These are phyloP conservation scores for Trifolium pratense DNA, from an alignment of 306 rosid genomes.

Conservation along the genomic window DNA sequence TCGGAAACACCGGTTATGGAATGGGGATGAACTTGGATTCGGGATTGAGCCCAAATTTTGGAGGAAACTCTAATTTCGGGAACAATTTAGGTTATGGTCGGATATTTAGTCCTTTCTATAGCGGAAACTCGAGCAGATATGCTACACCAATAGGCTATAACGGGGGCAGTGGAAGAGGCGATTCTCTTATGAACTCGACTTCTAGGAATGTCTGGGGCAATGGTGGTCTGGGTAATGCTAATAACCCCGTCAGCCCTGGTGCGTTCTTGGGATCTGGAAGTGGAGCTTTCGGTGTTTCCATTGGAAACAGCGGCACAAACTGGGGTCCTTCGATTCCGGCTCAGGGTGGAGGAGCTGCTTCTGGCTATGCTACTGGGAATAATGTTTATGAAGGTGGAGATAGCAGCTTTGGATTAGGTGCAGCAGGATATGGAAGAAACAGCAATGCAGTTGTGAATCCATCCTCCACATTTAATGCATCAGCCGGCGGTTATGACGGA, in stretches of 20 bases:
- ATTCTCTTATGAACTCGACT: constrained; percentile 70
- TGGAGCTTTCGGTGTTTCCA: constrained; percentile 71
- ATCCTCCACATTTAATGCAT: constrained; percentile 59
- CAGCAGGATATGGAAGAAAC: constrained; percentile 79
- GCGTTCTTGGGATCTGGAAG: constrained; percentile 69
- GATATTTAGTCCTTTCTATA: constrained; percentile 73
- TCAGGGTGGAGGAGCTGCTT: constrained; percentile 72
- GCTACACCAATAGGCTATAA: constrained; percentile 84
- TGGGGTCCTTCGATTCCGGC: constrained; percentile 65
- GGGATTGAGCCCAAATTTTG: constrained; percentile 73
- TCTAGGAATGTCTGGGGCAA: constrained; percentile 90
- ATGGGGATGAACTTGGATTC: constrained; percentile 79
- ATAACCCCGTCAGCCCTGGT: constrained; percentile 54
- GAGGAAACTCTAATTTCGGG: constrained; percentile 74
- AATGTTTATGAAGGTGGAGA: constrained; percentile 76
- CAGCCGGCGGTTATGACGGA: constrained; percentile 75
- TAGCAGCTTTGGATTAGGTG: constrained; percentile 68
- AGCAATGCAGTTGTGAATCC: constrained; percentile 53
- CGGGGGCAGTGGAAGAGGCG: constrained; percentile 67
- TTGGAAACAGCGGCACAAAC: constrained; percentile 64
- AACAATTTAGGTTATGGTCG: constrained; percentile 82
- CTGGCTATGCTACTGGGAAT: constrained; percentile 62
- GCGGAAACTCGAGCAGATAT: constrained; percentile 73
- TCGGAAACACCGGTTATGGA: constrained; percentile 73
- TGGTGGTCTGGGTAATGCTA: constrained; percentile 62